Evolutionary conservation across 1,284 basidiomycete species (phyloP).

Genomic region (Filobasidium uniguttulatum): DNA sequence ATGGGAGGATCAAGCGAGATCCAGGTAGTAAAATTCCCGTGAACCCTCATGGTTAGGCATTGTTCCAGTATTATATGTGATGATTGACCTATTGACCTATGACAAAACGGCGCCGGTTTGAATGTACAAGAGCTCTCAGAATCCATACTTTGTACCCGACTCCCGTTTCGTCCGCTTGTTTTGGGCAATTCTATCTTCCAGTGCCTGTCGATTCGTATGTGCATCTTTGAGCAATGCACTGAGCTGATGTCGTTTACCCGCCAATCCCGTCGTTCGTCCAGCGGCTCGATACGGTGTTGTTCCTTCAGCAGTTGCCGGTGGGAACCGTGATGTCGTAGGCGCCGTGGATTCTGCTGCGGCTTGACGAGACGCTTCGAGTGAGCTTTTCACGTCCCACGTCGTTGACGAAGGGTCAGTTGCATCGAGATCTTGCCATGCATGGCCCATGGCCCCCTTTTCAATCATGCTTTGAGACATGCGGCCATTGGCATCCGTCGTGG

Average conservation of each 20-base stretch:
- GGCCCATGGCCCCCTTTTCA: constrained; percentile 23
- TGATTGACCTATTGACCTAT: background rate
- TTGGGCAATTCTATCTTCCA: constrained; percentile 31
- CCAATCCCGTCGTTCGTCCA: constrained; percentile 34
- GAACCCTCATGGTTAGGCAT: background rate
- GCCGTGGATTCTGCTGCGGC: constrained; percentile 22
- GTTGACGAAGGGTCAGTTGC: constrained; percentile 18
- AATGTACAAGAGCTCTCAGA: background rate
- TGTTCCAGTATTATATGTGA: background rate
- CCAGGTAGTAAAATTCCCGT: background rate
- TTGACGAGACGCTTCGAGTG: constrained; percentile 22
- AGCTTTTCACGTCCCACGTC: constrained; percentile 24
- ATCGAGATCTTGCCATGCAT: constrained; percentile 29
- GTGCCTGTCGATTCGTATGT: constrained; percentile 16
- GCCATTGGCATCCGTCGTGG: background rate
- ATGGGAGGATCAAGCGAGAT: background rate
- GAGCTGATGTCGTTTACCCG: constrained; percentile 34
- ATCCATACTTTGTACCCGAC: constrained; percentile 32
- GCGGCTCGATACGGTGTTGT: constrained; percentile 20
- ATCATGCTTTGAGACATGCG: background rate
- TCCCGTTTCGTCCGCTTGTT: constrained; percentile 34
- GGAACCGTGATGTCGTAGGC: constrained; percentile 19
- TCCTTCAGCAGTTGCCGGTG: constrained; percentile 22
- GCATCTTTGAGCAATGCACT: constrained; percentile 29
- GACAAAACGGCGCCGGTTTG: background rate